Evolutionary conservation across 140 eudicot species (phyloP), one percentile per base, ranked within the genome.

Genomic region (Stevia rebaudiana): DNA sequence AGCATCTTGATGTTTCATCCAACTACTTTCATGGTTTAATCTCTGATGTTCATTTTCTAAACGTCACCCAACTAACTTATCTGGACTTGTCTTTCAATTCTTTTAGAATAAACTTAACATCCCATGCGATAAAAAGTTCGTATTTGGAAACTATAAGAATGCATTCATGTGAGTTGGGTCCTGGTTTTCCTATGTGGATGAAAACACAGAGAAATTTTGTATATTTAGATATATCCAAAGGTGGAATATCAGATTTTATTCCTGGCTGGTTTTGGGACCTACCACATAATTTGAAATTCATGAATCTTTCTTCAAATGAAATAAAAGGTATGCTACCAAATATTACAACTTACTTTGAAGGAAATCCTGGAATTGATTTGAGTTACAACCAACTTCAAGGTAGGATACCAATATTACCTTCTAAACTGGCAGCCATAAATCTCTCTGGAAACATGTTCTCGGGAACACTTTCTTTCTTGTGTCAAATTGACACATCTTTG

Each of bases 171-270:
- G 71, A 67, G 11, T 0, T 71, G 25, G 82, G 81, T 10, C 87
- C 84, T 23, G 24, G 44, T n/a, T 78, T 82, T 69, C 88, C 84
- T 0, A 5, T 1, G 33, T 82, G 84, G 88, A 63, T 77, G 46
- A 58, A 23, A 57, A 69, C 37, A 41, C 81, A 81, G 23, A 69
- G 11, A 3, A 2, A 8, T 2, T 64, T 74, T 35, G 5, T 6
- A 6, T 0, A 12, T 17, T 73, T 78, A 39, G 83, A 78, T 74
- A 68, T 82, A 30, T 78, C 79, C 10, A 33, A 5, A 43, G 21
- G 36, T 25, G 37, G 71, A 22, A 78, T 82, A 60, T 78, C 70
- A 23, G 81, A 61, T 61, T 22, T 1, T 13, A 15, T 70, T 37
- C 87, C 83, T 21, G 13, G 18, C 0, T 78, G 76, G 74, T 78